Base-by-base conservation (phyloP, 768 basidiomycete species). In the Rhizopogon salebrosus region DNA sequence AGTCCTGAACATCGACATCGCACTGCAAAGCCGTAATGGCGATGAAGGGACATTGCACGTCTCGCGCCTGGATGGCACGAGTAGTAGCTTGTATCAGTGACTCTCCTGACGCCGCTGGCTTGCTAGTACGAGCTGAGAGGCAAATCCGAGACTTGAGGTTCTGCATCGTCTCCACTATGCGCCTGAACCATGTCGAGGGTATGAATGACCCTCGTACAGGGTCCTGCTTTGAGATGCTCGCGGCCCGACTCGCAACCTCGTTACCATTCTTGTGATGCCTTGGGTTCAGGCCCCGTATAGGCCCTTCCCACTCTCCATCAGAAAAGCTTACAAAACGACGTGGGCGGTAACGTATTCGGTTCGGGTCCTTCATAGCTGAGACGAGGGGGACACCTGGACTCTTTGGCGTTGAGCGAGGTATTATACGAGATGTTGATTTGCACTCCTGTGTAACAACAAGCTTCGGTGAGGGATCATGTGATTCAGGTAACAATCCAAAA, bases 311-410 rank as follows among this genome's bases (percentile, higher is more conserved):
- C 64, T 85, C 88, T 5, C 97, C 97, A 64, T 99, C 97, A 23
- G 94, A 97, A 72, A 99, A 99, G 67, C 92, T 95, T 53, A 99
- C 95, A 38, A 89, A 92, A 36, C 92, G 79, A 18, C 85, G 80
- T 85, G 82, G 11, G 54, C 75, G 75, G 58, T 79, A 70, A 46
- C 70, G 72, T n/a, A 69, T 62, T 26, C 76, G 75, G 60, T 64
- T 76, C 20, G 75, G 66, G 60, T 79, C 76, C 61, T 80, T 84
- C 67, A 87, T 61, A 9, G 72, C 83, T 10, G 87, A 83, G 1
- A 71, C 60, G 4, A 85, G 85, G 16, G 85, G 86, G 38, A 65
- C 70, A 57, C 70, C 74, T 27, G 61, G 55, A 56, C 70, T 77
- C 68, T 76, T 79, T 57, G 73, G 60, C 16, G 62, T 75, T 18